Base-by-base conservation (phyloP, 805 yeast species). In the Yamadazyma laniorum region DNA sequence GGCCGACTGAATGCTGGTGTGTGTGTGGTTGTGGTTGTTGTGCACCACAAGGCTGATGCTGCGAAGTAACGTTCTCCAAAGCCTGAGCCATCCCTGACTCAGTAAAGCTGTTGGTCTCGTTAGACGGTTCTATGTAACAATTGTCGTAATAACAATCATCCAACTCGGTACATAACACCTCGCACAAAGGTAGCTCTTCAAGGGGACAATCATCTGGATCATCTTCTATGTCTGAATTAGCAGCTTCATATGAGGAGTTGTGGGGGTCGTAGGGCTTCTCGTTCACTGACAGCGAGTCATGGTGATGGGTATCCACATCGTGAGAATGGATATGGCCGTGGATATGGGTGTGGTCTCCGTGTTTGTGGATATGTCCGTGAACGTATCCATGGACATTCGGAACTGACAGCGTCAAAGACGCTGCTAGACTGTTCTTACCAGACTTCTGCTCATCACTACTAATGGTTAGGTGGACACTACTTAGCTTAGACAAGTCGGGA, bases 291-390 rank as follows among this genome's bases (percentile, higher is more conserved):
- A 13, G 18, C 18, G 21, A 18, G 21, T 13, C 32, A 29, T 29
- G 21, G 6, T 7, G 18, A 11, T 29, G 18, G n/a, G 18, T 29
- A 13, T 13, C 21, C 11, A 18, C 7, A 18, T 32, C 43, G 37
- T 67, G 72, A 44, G 67, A 76, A 50, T 79, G 85, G 21, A 79
- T 74, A 51, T 79, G 85, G n/a, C 85, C 85, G 51, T 79, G 85
- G 25, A 79, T 77, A 48, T 78, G 79, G 5, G 82, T 77, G 50
- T 79, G 73, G 49, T 76, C 78, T 40, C 71, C 67, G 52, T 76
- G 80, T 49, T 75, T 77, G 56, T 79, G 85, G 15, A 79, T 77
- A 49, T 79, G 85, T 3, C 85, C 85, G 56, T 79, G 85, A 13
- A 79, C 79, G n/a, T 74, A 65, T 15, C 83, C 83, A 41, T 74